Evolutionary conservation across 2,329 filamentous ascomycete genomes (phyloP), one percentile per base, ranked within the genome.

Genomic region (Dryadomyces quercus-mongolicae): DNA sequence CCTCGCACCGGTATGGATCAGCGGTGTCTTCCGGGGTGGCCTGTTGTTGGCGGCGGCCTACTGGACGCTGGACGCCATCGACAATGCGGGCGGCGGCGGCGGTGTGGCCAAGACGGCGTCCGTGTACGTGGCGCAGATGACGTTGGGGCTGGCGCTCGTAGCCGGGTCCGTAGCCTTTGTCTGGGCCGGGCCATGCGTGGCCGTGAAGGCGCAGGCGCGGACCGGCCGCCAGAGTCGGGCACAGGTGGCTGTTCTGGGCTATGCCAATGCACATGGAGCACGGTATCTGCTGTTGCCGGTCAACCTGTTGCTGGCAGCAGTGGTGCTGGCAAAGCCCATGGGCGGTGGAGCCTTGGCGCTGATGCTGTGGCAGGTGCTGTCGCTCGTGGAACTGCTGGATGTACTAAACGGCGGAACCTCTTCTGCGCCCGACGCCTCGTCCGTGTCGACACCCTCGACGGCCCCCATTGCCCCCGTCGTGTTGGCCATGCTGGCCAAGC

Each of bases 251-350:
- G 86, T 96, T 56, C 78, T 95, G 18, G 93, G 93, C 47, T 97
- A 94, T 69, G 87, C 85, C 59, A 98, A 98, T 64, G 82, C 88
- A n/a, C 85, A 95, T 64, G 93, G 93, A 55, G 86, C 88, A 1
- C 85, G 92, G 31, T 97, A 94, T 69, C 84, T 95, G 60, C 74
- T 97, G 38, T 77, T 97, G 7, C 79, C 90, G 2, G 74, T 88
- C 60, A 89, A 91, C 65, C 82, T 94, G 68, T 76, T 88, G 25
- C 76, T 88, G 9, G 86, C 83, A 1, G 81, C 90, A 55, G 80
- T 89, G 53, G 76, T 96, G 8, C 77, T 97, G 25, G 86, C 92
- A 59, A 97, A 97, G 67, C 93, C 93, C 16, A 94, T 98, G 88
- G 93, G 93, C 52, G 84, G 84, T 55, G 91, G 89, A 51, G 83